Evolutionary conservation across 2,329 filamentous ascomycete genomes (phyloP), one percentile per base, ranked within the genome.

Genomic region (Cercospora sojina): DNA sequence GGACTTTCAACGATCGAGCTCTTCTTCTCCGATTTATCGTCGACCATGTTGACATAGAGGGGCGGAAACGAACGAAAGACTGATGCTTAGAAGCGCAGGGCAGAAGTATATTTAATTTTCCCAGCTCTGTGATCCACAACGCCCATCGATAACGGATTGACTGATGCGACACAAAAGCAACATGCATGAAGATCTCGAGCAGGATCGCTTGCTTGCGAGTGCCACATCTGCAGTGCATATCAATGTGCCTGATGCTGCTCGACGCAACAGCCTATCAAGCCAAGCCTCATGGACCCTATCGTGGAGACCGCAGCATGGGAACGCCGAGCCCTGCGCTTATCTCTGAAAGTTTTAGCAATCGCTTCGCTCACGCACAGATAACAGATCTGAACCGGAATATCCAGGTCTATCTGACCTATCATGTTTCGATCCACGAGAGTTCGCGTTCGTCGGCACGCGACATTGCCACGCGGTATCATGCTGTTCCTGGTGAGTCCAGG

Each of bases 21-120:
- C n/a, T 65, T 67, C 62, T 67, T 67, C 57, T 67, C 65, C 13
- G 62, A 67, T 13, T 64, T 20, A 20, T 53, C 32, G 13, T 66
- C 59, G 18, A 41, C 38, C 64, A 66, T 63, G 10, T 31, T 53
- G 60, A 25, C 27, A 43, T 23, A n/a, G 31, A n/a, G n/a, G 25
- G 25, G 41, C 51, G 20, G 12, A 20, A 61, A 8, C 49, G 55
- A 29, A 29, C 5, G 31, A n/a, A 32, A 32, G 23, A 18, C 18
- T 18, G 3, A 12, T 35, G n/a, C 20, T 47, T 6, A 31, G 5
- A n/a, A 12, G 41, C 10, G 12, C 23, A 27, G 23, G 1, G 25
- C 18, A 18, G 47, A 31, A 32, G 59, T 35, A 27, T 31, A 32
- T 32, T 23, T 29, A 16, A 56, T 23, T 29, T 43, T 29, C 10